A percentile compares a stretch with the other conserved stretches of the same genome.
These are phyloP conservation scores for Neurospora discreta DNA, from an alignment of 495 filamentous ascomycete genomes.

Conservation along the genomic window DNA sequence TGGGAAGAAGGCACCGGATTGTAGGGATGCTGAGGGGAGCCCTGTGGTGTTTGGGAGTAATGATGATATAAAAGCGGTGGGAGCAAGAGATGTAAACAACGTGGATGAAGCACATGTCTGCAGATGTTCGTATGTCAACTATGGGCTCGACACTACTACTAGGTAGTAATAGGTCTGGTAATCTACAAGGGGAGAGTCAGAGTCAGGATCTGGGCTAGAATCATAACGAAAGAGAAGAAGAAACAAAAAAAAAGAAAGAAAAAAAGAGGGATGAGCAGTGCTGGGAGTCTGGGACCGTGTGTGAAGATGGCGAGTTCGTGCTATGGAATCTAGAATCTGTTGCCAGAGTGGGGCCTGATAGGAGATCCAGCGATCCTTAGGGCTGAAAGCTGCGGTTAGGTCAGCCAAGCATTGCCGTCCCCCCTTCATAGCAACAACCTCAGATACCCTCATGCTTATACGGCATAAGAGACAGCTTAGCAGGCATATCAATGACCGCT, in stretches of 20 bases:
- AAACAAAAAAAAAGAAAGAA: too few species aligned
- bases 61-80: background rate
- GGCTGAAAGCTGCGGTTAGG: background rate
- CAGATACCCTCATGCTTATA: background rate
- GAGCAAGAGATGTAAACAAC: background rate
- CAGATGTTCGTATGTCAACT: constrained; percentile 16
- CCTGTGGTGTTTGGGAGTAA: constrained; percentile 3
- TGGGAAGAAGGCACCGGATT: constrained; percentile 33
- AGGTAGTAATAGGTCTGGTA: background rate
- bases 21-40: constrained; percentile 14
- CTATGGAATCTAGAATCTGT: background rate
- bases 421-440: background rate
- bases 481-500: background rate
- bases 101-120: constrained; percentile 5
- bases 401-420: background rate
- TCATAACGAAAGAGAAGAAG: too few species aligned
- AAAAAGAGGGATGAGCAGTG: too few species aligned
- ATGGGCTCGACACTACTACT: constrained; percentile 1
- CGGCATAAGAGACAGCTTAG: background rate
- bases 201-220: background rate
- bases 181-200: background rate
- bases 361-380: background rate
- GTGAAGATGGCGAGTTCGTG: background rate
- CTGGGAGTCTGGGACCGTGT: too few species aligned
- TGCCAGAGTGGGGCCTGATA: background rate